Conservation (phyloP, 1,284 basidiomycete species). For the Erythrobasidium hasegawianum region DNA sequence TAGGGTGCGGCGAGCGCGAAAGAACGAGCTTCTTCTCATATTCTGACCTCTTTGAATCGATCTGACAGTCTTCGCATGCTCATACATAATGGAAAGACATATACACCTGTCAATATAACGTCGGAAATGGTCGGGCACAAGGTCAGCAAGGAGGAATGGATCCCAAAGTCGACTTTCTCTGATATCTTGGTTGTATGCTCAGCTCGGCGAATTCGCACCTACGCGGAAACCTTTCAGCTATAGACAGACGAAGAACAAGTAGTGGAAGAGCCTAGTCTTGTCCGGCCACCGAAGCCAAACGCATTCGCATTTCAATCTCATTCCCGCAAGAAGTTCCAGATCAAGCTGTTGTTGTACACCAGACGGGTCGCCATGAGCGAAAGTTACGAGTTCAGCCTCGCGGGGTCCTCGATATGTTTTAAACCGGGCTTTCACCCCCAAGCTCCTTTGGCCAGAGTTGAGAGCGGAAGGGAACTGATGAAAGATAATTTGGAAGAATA, state of each 20-base stretch:
- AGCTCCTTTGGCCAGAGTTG: no score
- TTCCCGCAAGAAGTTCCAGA: background rate
- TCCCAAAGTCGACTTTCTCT: no score
- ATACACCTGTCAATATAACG: conserved; percentile 76
- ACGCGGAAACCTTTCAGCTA: conserved; percentile 64
- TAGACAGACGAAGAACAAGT: conserved; percentile 50
- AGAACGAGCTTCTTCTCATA: background rate
- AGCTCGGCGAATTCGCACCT: conserved; percentile 82
- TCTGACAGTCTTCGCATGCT: conserved; percentile 49
- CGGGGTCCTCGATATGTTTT: no score
- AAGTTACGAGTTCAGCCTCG: no score
- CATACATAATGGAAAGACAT: conserved; percentile 92
- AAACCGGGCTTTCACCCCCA: no score
- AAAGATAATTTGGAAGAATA: no score
- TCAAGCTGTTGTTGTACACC: conserved; percentile 18
- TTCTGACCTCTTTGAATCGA: background rate
- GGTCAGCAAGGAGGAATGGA: conserved; percentile 32
- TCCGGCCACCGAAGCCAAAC: no score
- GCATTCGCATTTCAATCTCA: no score
- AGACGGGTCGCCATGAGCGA: no score
- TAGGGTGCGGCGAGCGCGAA: conserved; percentile 58
- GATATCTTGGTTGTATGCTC: no score
- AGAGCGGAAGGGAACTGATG: no score
- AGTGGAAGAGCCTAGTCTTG: conserved; percentile 24
- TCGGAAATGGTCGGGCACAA: conserved; percentile 99